Conservation (phyloP, 768 basidiomycete genomes). For the Rickenella mellea region DNA sequence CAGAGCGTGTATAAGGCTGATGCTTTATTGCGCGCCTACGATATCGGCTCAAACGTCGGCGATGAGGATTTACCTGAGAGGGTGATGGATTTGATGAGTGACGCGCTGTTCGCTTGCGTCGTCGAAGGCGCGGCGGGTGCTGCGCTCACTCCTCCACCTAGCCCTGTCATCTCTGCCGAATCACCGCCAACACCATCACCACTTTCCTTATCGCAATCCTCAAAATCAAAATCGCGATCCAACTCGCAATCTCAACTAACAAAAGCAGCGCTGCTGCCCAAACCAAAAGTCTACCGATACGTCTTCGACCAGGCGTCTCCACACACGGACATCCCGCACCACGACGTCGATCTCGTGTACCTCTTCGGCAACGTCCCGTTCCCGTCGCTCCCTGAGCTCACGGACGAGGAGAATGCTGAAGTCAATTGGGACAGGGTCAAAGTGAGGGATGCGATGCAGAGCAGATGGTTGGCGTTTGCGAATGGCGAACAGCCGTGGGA, state of each 20-base stretch:
- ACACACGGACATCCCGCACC: constrained; percentile 52
- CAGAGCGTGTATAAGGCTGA: constrained; percentile 58
- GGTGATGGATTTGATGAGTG: constrained; percentile 66
- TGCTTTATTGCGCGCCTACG: constrained; percentile 57
- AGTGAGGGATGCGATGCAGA: constrained; percentile 64
- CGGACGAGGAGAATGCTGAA: constrained; percentile 26
- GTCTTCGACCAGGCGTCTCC: constrained; percentile 79
- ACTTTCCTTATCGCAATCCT: background rate
- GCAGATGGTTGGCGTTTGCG: constrained; percentile 68
- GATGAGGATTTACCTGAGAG: constrained; percentile 38
- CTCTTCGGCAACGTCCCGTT: constrained; percentile 69
- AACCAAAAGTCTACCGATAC: constrained; percentile 66
- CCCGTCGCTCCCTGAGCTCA: constrained; percentile 23
- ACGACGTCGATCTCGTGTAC: constrained; percentile 66
- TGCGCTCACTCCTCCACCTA: constrained; percentile 19
- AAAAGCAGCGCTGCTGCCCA: constrained; percentile 29
- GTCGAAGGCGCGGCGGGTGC: constrained; percentile 53
- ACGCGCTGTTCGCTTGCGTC: constrained; percentile 70
- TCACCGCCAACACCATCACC: background rate
- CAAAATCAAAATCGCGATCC: background rate
- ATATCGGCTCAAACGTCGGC: constrained; percentile 29
- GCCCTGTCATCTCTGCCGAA: background rate
- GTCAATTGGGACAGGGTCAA: constrained; percentile 20
- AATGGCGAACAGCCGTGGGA: constrained; percentile 67
- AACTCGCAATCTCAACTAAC: background rate